Percentiles rank a stretch among this genome's conserved stretches.
Evolutionary conservation across 331 rosid genomes (phyloP).

Genomic region (Pyracantha coccinea): DNA sequence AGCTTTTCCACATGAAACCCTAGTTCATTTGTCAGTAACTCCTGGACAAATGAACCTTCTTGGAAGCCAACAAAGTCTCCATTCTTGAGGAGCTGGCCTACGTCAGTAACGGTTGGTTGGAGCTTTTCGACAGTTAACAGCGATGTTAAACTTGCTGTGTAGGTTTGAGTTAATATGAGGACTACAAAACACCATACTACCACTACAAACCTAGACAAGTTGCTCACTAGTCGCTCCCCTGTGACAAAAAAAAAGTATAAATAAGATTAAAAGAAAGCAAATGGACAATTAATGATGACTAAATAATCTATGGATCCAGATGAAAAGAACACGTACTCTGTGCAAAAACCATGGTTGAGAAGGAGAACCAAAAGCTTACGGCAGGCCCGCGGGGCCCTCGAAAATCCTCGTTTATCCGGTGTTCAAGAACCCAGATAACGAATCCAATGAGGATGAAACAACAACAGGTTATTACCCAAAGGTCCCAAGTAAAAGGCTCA

Average conservation of each 20-base stretch:
- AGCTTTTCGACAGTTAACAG: neutral
- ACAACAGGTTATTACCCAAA: constrained; percentile 34
- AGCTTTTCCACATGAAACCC: neutral
- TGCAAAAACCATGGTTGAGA: constrained; percentile 47
- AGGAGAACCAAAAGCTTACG: constrained; percentile 53
- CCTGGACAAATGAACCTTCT: neutral
- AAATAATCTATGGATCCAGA: no score
- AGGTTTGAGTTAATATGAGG: neutral
- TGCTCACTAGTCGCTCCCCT: neutral
- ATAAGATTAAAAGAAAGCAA: no score
- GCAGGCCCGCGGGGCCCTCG: constrained; percentile 39
- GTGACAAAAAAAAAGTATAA: neutral
- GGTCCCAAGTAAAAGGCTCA: constrained; percentile 43
- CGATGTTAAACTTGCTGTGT: neutral
- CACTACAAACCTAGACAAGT: neutral
- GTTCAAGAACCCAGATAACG: constrained; percentile 53
- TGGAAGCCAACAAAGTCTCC: neutral
- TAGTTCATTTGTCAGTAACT: neutral
- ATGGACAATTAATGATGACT: no score
- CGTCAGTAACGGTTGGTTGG: neutral
- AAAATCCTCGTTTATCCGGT: constrained; percentile 30
- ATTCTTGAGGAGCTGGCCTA: neutral
- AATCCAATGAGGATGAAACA: constrained; percentile 36
- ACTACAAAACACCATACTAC: neutral
- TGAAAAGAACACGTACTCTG: constrained; percentile 28